Conservation (phyloP, 2,329 filamentous ascomycete species). For the Bipolaris oryzae region DNA sequence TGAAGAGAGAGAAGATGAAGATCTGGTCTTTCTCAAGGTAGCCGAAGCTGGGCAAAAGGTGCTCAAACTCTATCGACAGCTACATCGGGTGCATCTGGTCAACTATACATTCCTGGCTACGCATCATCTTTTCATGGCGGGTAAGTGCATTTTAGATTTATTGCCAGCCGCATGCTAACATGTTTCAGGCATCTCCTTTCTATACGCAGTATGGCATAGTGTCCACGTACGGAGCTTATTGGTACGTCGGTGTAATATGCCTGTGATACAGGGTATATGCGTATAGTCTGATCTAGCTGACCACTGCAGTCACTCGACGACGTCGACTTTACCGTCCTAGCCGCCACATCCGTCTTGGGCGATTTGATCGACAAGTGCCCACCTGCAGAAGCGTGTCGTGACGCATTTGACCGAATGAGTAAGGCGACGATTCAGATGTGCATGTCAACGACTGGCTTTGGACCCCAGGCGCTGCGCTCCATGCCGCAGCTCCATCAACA, state of each 20-base stretch:
- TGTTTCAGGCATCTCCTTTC: slow-evolving; percentile 74
- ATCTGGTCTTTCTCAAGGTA: slow-evolving; percentile 90
- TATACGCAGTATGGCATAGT: slow-evolving; percentile 98
- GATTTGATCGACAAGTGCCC: slow-evolving; percentile 95
- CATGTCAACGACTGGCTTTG: slow-evolving; percentile 83
- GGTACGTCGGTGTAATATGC: slow-evolving; percentile 59
- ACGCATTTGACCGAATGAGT: slow-evolving; percentile 93
- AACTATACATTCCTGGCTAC: slow-evolving; percentile 97
- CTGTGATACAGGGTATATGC: neutral
- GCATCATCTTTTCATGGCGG: slow-evolving; percentile 96
- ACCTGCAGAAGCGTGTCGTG: slow-evolving; percentile 89
- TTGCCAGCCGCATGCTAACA: slow-evolving; percentile 21
- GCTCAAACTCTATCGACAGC: slow-evolving; percentile 83
- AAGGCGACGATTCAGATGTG: slow-evolving; percentile 97
- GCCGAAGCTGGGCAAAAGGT: slow-evolving; percentile 95
- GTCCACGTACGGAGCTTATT: slow-evolving; percentile 83
- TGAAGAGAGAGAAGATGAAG: slow-evolving; percentile 79
- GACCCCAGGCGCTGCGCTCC: slow-evolving; percentile 49
- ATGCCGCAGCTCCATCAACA: slow-evolving; percentile 27
- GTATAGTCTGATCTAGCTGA: slow-evolving; percentile 12
- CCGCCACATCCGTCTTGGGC: slow-evolving; percentile 87
- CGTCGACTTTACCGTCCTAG: slow-evolving; percentile 94
- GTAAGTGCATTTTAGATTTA: slow-evolving; percentile 53
- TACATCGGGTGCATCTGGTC: slow-evolving; percentile 85
- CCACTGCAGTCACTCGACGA: slow-evolving; percentile 76